phyloP scores from a whole-genome alignment of 1,284 basidiomycete genomes.

The Rhodotorula glutinis region DNA sequence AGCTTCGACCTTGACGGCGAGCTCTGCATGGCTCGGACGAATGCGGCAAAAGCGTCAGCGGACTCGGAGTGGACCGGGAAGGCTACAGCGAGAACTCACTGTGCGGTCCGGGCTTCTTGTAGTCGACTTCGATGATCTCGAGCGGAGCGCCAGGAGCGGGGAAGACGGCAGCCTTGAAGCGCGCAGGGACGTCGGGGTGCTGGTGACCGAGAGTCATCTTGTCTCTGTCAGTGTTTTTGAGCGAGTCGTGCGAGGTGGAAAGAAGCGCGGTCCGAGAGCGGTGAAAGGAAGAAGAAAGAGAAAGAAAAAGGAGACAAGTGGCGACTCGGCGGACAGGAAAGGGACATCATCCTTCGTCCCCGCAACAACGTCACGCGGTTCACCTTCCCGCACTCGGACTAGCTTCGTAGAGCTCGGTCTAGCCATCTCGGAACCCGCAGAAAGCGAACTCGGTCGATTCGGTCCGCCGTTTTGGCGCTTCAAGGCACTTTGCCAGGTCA shows the following conservation, averaged over 20 bases:
- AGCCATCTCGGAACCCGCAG: not conserved
- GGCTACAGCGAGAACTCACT: not conserved
- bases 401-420: not conserved
- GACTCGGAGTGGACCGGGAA: not conserved
- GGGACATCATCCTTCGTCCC: not conserved
- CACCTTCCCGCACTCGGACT: not conserved
- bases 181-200: not conserved
- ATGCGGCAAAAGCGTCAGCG: not conserved
- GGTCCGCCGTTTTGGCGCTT: too few species aligned
- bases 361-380: not conserved
- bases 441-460: not conserved
- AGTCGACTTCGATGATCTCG: conserved; percentile 16
- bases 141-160: not conserved
- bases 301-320: too few species aligned
- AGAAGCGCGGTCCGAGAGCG: not conserved
- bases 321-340: too few species aligned
- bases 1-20: conserved; percentile 13
- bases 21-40: conserved; percentile 5
- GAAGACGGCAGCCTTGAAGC: conserved; percentile 13
- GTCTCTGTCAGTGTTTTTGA: too few species aligned
- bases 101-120: conserved; percentile 5
- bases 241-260: not conserved
- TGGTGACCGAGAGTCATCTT: not conserved
- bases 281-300: not conserved
- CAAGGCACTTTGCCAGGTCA: too few species aligned